phyloP scores from a whole-genome alignment of 2,329 filamentous ascomycete genomes.

The Alternaria tenuissima region DNA sequence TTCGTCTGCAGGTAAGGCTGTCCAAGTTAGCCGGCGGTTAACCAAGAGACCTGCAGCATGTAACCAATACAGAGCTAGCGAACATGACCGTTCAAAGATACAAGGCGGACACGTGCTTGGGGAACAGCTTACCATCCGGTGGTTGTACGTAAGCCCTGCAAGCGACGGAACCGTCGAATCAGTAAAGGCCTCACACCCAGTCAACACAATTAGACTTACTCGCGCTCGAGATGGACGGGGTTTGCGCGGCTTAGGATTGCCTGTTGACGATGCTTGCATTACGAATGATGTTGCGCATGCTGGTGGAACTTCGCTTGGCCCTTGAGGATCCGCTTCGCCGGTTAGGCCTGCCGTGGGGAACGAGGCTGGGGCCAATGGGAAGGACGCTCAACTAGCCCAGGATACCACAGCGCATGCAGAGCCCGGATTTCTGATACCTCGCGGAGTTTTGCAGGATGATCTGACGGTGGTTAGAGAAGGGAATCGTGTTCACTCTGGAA shows the following conservation, averaged over 20 bases:
- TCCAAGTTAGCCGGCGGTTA: conserved; percentile 17
- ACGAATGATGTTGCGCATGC: conserved; percentile 32
- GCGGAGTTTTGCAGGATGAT: background rate
- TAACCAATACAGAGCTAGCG: background rate
- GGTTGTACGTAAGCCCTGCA: conserved; percentile 53
- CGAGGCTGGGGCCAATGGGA: conserved; percentile 14
- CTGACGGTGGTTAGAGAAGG: conserved; percentile 3
- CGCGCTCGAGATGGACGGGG: conserved; percentile 54
- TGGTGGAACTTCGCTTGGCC: conserved; percentile 36
- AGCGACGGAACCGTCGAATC: background rate
- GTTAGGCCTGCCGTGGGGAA: conserved; percentile 14
- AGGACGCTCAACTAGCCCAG: conserved; percentile 8
- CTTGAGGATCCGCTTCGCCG: conserved; percentile 31
- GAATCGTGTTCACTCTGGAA: conserved; percentile 4
- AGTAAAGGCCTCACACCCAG: background rate
- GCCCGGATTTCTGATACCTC: background rate
- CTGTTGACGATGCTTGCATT: conserved; percentile 41
- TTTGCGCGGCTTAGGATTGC: conserved; percentile 43
- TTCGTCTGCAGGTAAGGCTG: conserved; percentile 56
- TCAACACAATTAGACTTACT: conserved; percentile 6
- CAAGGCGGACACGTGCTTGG: background rate
- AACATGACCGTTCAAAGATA: background rate
- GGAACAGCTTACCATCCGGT: conserved; percentile 53
- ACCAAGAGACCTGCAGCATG: background rate
- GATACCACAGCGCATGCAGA: conserved; percentile 9